A percentile compares a stretch with the other conserved stretches of the same genome.
Conservation (phyloP, 768 basidiomycete species). For the Tulasnella sp. region DNA sequence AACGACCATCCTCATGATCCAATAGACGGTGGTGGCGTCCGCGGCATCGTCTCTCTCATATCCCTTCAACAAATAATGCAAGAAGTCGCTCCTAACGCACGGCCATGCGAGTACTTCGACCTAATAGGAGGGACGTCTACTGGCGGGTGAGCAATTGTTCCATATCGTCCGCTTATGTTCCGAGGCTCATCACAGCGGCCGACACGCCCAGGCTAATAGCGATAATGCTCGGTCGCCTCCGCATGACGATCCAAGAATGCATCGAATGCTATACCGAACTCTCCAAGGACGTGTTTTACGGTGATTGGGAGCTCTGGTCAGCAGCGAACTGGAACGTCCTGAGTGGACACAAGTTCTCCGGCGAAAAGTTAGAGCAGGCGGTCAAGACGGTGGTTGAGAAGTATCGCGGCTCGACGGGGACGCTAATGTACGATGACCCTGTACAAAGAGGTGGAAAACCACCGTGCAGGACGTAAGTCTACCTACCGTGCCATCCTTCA, state of each 20-base stretch:
- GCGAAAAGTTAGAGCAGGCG: not conserved
- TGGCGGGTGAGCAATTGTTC: slow-evolving; percentile 19
- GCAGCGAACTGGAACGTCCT: not conserved
- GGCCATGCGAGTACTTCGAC: slow-evolving; percentile 23
- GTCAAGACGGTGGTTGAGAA: not conserved
- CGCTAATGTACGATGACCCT: not conserved
- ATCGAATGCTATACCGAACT: slow-evolving; percentile 23
- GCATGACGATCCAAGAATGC: slow-evolving; percentile 28
- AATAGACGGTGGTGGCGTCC: not conserved
- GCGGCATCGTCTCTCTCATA: not conserved
- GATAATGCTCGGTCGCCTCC: slow-evolving; percentile 30
- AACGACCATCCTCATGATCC: too few species aligned
- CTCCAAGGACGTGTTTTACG: slow-evolving; percentile 24
- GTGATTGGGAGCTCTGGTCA: not conserved
- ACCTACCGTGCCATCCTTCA: too few species aligned
- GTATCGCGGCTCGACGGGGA: not conserved
- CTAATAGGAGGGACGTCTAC: slow-evolving; percentile 22
- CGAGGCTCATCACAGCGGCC: not conserved
- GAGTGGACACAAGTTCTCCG: not conserved
- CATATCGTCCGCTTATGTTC: not conserved
- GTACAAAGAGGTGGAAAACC: not conserved
- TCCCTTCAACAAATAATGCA: not conserved
- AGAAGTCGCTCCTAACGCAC: not conserved
- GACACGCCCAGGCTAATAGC: slow-evolving; percentile 22
- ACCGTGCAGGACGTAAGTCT: not conserved